Conservation (phyloP, 345 rosid genomes). For the Arabis hirsuta region DNA sequence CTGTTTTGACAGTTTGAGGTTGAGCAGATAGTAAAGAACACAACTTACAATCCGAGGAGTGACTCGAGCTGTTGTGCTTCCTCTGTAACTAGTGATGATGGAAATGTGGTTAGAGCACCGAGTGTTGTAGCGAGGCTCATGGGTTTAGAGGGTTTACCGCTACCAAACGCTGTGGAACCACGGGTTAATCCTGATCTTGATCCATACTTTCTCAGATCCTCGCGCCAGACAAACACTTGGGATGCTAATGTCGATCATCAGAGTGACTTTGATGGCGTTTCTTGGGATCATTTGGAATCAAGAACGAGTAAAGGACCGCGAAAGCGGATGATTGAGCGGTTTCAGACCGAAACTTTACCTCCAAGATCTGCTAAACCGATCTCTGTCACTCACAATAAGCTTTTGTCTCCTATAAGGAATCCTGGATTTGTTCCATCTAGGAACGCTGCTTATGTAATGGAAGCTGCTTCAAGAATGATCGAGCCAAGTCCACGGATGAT, state of each 20-base stretch:
- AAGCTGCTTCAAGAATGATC: slow-evolving; percentile 88
- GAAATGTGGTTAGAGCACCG: slow-evolving; percentile 76
- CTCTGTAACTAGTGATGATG: slow-evolving; percentile 90
- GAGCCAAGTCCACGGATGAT: slow-evolving; percentile 65
- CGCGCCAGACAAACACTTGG: slow-evolving; percentile 48
- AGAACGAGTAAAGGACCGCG: slow-evolving; percentile 52
- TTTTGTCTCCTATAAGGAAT: slow-evolving; percentile 92
- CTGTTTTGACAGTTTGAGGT: slow-evolving; percentile 65
- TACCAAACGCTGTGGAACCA: slow-evolving; percentile 54
- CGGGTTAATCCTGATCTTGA: slow-evolving; percentile 56
- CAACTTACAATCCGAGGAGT: slow-evolving; percentile 57
- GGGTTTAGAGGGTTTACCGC: slow-evolving; percentile 91
- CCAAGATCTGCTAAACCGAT: slow-evolving; percentile 95
- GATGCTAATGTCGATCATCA: slow-evolving; percentile 56
- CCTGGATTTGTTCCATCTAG: slow-evolving; percentile 77
- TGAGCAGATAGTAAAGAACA: slow-evolving; percentile 60
- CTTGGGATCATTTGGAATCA: slow-evolving; percentile 60
- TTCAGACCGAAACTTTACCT: slow-evolving; percentile 90
- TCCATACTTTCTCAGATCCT: slow-evolving; percentile 62
- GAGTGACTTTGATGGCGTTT: slow-evolving; percentile 50
- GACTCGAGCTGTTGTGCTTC: slow-evolving; percentile 91
- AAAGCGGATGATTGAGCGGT: slow-evolving; percentile 81
- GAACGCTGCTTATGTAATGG: slow-evolving; percentile 94
- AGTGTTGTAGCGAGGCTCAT: slow-evolving; percentile 96
- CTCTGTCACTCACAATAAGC: slow-evolving; percentile 86